These are phyloP conservation scores for Kwoniella newhampshirensis DNA, from an alignment of 768 basidiomycete genomes.

Conservation along the genomic window DNA sequence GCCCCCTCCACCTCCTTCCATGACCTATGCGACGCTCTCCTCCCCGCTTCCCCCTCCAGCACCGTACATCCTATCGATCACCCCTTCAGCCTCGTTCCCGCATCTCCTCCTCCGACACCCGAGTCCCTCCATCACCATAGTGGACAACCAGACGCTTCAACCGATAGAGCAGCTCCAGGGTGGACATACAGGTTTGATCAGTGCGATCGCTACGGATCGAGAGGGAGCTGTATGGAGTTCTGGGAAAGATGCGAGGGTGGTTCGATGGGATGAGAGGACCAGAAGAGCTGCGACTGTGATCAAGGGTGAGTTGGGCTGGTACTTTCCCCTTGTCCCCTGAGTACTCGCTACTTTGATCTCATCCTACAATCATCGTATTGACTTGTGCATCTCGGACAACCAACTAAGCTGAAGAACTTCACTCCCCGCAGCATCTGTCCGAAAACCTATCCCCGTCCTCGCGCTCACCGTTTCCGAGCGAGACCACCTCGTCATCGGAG, in stretches of 20 bases:
- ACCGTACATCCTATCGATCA: conserved; percentile 50
- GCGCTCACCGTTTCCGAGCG: conserved; percentile 43
- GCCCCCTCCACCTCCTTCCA: conserved; percentile 11
- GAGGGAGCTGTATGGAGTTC: conserved; percentile 42
- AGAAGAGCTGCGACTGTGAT: conserved; percentile 36
- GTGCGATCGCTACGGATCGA: conserved; percentile 26
- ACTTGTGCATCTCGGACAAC: too few relatives aligned
- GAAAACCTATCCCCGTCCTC: conserved; percentile 45
- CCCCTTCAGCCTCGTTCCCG: conserved; percentile 35
- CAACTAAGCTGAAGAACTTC: too few relatives aligned
- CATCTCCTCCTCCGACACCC: conserved; percentile 51
- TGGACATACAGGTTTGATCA: conserved; percentile 45
- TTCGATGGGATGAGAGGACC: conserved; percentile 52
- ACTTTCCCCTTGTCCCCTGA: too few relatives aligned
- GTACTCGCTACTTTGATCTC: too few relatives aligned
- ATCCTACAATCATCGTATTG: too few relatives aligned
- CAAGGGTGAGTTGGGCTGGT: conserved; percentile 50
- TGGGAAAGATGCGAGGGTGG: conserved; percentile 45
- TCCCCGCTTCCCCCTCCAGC: conserved; percentile 17
- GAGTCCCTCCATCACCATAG: conserved; percentile 40
- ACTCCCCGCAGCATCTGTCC: conserved; percentile 34
- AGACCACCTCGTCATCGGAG: conserved; percentile 68
- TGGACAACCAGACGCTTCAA: conserved; percentile 47
- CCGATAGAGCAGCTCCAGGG: conserved; percentile 37
- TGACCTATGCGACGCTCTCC: conserved; percentile 38